Base-by-base conservation (phyloP, 495 filamentous ascomycete genomes). In the Annulohypoxylon moriforme region DNA sequence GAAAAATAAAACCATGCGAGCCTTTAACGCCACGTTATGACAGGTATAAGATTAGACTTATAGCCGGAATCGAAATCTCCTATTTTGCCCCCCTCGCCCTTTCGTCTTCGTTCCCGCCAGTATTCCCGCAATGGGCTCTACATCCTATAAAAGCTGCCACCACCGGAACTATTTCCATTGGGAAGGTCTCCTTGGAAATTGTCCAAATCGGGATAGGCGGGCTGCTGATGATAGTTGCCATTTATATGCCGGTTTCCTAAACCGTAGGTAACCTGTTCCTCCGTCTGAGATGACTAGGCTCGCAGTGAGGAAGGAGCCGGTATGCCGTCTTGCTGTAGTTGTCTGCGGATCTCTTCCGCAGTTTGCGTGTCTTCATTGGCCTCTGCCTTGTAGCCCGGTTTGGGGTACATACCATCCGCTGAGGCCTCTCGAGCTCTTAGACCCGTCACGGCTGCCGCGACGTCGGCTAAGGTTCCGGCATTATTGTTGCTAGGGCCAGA, bases 301-400 rank as follows among this genome's bases (percentile, higher is more conserved):
- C 75, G 73, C 47, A 77, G 55, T 20, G 75, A 75, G 11, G 76
- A 70, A 25, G 74, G 74, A 14, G 76, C 66, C 16, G 75, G 73
- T 33, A 67, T 27, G 8, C 72, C 74, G 7, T 80, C 81, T 0
- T 75, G 67, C 52, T 79, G 78, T 38, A 81, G 61, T 50, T 84
- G 81, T 40, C 81, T 71, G 52, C 78, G 78, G 16, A 79, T 78
- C 49, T 80, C 78, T 55, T 82, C 78, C 0, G 77, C 78, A 2
- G 79, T 81, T 40, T 80, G 72, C 31, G 73, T 74, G 14, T 83
- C 77, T 4, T 80, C 79, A 7, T 75, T 76, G 13, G 66, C 25
- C n/a, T 78, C 74, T 13, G 64, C 31, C 52, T 78, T 78, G 31
- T 74, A 73, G 1, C 52, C 58, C 18, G 74, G 40, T 25, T 74